Percentiles rank a stretch among this genome's conserved stretches.
phyloP scores from a whole-genome alignment of 805 yeast genomes.

The Saitoella complicata region DNA sequence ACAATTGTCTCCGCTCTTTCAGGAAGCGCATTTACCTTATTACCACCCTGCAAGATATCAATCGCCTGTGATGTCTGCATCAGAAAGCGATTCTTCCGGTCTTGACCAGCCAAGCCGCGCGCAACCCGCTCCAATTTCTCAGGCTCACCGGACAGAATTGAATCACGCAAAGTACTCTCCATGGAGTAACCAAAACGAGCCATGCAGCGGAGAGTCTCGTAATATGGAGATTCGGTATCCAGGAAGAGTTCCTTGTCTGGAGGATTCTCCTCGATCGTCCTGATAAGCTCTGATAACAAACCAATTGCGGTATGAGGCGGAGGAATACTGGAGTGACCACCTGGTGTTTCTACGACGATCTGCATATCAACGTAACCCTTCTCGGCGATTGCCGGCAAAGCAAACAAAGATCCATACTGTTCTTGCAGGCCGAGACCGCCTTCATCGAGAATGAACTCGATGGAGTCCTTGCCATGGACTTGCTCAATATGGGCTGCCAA shows the following conservation, averaged over 20 bases:
- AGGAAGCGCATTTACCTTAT: constrained; percentile 63
- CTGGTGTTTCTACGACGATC: constrained; percentile 40
- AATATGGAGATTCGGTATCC: too few species aligned
- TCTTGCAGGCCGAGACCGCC: constrained; percentile 33
- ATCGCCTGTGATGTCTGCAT: constrained; percentile 51
- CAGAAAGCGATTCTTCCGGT: too few species aligned
- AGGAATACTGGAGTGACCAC: constrained; percentile 72
- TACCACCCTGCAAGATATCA: constrained; percentile 54
- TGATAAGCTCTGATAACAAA: constrained; percentile 42
- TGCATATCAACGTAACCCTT: constrained; percentile 40
- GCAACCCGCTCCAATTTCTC: too few species aligned
- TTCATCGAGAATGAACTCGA: constrained; percentile 56
- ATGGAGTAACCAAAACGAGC: too few species aligned
- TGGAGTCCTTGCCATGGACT: constrained; percentile 42
- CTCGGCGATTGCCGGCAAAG: constrained; percentile 43
- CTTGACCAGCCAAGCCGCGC: too few species aligned
- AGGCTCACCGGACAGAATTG: too few species aligned
- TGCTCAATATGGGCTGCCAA: constrained; percentile 33
- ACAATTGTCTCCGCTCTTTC: constrained; percentile 38
- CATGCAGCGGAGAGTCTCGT: too few species aligned
- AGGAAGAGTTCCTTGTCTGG: too few species aligned
- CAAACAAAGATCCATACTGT: constrained; percentile 19
- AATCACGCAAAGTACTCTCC: too few species aligned
- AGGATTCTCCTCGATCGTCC: constrained; percentile 33
- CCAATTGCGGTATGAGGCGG: constrained; percentile 75